phyloP scores from a whole-genome alignment of 2,329 filamentous ascomycete species.

The Diplodia intermedia region DNA sequence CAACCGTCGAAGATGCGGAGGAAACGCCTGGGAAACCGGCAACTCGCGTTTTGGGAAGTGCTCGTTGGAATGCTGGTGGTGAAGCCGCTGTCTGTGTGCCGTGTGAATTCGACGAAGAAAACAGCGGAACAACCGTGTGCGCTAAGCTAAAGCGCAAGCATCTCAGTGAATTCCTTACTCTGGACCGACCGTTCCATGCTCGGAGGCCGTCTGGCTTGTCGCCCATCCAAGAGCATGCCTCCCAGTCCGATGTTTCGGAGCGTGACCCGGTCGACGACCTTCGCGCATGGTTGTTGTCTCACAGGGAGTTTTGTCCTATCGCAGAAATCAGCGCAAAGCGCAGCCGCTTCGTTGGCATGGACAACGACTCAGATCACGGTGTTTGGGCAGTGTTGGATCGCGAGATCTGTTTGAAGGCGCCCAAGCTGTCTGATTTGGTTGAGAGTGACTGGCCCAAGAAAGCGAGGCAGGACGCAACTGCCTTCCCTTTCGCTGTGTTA shows the following conservation, averaged over 20 bases:
- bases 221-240: constrained; percentile 35
- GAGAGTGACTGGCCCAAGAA: constrained; percentile 44
- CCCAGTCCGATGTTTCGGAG: constrained; percentile 34
- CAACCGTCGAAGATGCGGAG: constrained; percentile 53
- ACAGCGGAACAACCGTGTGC: neutral
- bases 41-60: constrained; percentile 44
- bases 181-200: constrained; percentile 35
- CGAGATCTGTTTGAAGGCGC: constrained; percentile 51
- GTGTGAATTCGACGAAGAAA: constrained; percentile 37
- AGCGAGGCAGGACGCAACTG: constrained; percentile 37
- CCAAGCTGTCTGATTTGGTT: constrained; percentile 40
- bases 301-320: constrained; percentile 54
- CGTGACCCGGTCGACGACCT: constrained; percentile 40
- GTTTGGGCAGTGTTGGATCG: constrained; percentile 59
- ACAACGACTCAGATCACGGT: constrained; percentile 52
- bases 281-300: constrained; percentile 53
- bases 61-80: constrained; percentile 46
- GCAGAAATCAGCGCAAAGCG: constrained; percentile 55
- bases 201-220: constrained; percentile 37
- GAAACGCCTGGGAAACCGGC: constrained; percentile 42
- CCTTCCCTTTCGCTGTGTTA: constrained; percentile 61
- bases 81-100: constrained; percentile 43
- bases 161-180: constrained; percentile 50
- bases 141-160: constrained; percentile 53
- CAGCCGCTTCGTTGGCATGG: constrained; percentile 57